Conservation (phyloP, 2,329 filamentous ascomycete genomes). For the Gremmenia infestans region DNA sequence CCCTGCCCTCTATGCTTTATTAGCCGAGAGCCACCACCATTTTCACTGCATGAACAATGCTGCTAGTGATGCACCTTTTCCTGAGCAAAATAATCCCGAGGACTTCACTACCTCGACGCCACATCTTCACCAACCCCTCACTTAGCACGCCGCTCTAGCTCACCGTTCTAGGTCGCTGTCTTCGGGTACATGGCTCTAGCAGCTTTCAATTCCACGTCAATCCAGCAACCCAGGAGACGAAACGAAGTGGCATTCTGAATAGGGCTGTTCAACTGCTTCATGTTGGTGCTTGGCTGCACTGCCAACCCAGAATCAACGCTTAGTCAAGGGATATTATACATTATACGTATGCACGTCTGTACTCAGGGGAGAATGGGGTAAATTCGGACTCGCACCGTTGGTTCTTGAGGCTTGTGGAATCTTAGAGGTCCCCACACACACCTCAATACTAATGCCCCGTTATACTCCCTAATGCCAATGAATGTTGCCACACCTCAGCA, state of each 20-base stretch:
- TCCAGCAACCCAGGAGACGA: neutral
- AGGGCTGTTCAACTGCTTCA: too few relatives aligned
- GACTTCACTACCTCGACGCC: neutral
- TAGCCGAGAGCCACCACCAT: neutral
- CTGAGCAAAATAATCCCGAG: neutral
- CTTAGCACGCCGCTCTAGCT: neutral
- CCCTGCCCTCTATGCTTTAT: neutral
- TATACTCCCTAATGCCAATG: constrained; percentile 8
- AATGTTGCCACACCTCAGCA: constrained; percentile 12
- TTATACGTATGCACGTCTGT: constrained; percentile 6
- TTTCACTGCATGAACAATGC: neutral
- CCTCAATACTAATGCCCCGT: constrained; percentile 2
- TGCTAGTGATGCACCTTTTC: neutral
- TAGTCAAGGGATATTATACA: constrained; percentile 15
- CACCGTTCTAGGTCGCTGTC: too few relatives aligned
- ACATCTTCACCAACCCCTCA: neutral
- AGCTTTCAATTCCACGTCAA: too few relatives aligned
- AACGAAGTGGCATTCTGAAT: too few relatives aligned
- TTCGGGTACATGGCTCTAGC: too few relatives aligned
- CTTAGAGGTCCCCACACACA: constrained; percentile 10
- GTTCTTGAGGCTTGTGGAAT: constrained; percentile 5
- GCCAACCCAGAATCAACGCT: constrained; percentile 5
- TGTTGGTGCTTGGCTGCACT: neutral
- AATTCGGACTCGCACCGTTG: neutral
- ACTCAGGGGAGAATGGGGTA: constrained; percentile 1